Evolutionary conservation across 106 monocot genomes (phyloP).

Genomic region (Ottelia alismoides): DNA sequence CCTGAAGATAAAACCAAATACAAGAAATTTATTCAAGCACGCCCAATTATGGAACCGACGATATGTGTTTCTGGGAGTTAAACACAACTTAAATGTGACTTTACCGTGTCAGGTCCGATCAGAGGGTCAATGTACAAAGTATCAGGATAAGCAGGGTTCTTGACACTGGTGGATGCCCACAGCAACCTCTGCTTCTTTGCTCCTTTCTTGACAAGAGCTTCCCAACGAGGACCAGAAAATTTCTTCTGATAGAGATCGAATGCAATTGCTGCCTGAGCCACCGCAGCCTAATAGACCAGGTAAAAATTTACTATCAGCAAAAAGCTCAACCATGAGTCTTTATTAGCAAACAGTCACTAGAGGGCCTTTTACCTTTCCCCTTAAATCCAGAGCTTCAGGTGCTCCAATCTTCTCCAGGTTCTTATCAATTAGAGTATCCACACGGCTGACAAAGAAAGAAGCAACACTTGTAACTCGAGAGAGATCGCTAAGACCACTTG

Average conservation of each 20-base stretch:
- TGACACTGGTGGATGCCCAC: constrained; percentile 96
- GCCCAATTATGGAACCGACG: too few species aligned
- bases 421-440: constrained; percentile 80
- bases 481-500: constrained; percentile 64
- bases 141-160: constrained; percentile 83
- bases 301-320: too few species aligned
- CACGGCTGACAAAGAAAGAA: constrained; percentile 92
- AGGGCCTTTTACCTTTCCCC: constrained; percentile 93
- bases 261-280: constrained; percentile 78
- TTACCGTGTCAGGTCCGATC: constrained; percentile 88
- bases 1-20: constrained; percentile 37
- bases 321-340: too few species aligned
- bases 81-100: too few species aligned
- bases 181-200: constrained; percentile 90
- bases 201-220: constrained; percentile 82
- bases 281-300: constrained; percentile 54
- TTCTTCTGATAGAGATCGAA: constrained; percentile 91
- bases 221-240: constrained; percentile 91
- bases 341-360: too few species aligned
- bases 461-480: constrained; percentile 85
- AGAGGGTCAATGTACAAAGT: constrained; percentile 82
- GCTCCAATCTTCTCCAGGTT: constrained; percentile 82
- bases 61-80: too few species aligned
- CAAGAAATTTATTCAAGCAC: too few species aligned
- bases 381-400: constrained; percentile 72